A percentile compares a stretch with the other conserved stretches of the same genome.
Conservation (phyloP, 129 eudicot species). For the Deinandra increscens region DNA sequence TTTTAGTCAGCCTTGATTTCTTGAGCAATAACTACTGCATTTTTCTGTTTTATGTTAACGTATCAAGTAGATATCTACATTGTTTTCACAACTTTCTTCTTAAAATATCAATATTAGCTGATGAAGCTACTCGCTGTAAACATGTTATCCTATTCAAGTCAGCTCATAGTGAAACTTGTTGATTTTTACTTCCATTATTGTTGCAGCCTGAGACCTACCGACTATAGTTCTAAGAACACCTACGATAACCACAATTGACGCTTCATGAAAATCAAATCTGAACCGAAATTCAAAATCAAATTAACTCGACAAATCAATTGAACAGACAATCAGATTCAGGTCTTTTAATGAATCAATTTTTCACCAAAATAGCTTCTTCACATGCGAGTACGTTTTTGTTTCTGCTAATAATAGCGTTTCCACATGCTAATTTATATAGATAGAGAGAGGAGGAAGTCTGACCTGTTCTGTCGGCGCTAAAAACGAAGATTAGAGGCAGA, state of each 20-base stretch:
- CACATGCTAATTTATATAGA: neutral
- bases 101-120: neutral
- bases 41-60: neutral
- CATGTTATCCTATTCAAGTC: slow-evolving; percentile 1
- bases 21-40: neutral
- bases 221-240: neutral
- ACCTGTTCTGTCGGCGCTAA: slow-evolving; percentile 34
- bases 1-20: slow-evolving; percentile 19
- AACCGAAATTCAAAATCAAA: slow-evolving; percentile 16
- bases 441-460: neutral
- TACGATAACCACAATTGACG: slow-evolving; percentile 3
- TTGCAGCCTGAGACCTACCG: neutral
- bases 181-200: neutral
- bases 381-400: neutral
- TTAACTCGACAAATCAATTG: slow-evolving; percentile 1
- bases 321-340: slow-evolving; percentile 13
- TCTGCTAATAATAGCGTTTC: neutral
- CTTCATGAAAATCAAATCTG: slow-evolving; percentile 11
- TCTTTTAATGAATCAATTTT: neutral
- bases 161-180: neutral
- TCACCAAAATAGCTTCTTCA: slow-evolving; percentile 17
- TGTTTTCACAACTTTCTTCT: neutral
- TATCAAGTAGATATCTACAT: slow-evolving; percentile 5
- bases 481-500: slow-evolving; percentile 33
- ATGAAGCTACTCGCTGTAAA: neutral